Conservation (phyloP, 176 grass and related monocot genomes). For the Oryza officinalis region DNA sequence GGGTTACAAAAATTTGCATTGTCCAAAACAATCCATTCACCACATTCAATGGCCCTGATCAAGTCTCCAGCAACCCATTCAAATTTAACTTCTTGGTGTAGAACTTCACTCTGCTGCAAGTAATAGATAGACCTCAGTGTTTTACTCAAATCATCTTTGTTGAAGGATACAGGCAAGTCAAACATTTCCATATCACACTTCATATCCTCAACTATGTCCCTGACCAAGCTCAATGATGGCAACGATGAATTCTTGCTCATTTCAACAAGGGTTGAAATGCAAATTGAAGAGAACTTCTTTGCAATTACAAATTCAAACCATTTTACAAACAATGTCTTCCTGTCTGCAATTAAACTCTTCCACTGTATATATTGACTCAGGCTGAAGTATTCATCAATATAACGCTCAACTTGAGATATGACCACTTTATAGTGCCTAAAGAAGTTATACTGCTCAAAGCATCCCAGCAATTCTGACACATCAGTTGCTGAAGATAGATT, state of each 20-base stretch:
- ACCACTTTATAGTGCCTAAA: constrained; percentile 76
- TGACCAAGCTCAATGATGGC: constrained; percentile 52
- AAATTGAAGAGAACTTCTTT: constrained; percentile 48
- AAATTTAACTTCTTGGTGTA: constrained; percentile 72
- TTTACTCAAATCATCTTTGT: constrained; percentile 54
- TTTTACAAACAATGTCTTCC: constrained; percentile 70
- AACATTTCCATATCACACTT: constrained; percentile 63
- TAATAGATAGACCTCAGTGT: constrained; percentile 55
- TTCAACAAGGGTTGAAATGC: constrained; percentile 43
- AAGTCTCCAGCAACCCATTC: constrained; percentile 85
- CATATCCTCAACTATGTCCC: constrained; percentile 71
- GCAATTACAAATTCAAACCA: constrained; percentile 83
- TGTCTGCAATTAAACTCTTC: constrained; percentile 56
- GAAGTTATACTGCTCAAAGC: constrained; percentile 95
- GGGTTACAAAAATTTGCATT: constrained; percentile 99
- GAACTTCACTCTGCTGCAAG: constrained; percentile 54
- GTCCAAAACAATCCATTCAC: constrained; percentile 93
- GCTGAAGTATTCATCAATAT: constrained; percentile 78
- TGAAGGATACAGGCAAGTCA: constrained; percentile 62
- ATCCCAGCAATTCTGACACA: constrained; percentile 91
- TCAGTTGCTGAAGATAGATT: constrained; percentile 92
- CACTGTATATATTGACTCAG: constrained; percentile 54
- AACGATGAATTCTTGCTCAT: constrained; percentile 46
- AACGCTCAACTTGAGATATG: constrained; percentile 68
- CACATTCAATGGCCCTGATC: constrained; percentile 76